Evolutionary conservation across 2,329 filamentous ascomycete genomes (phyloP), one percentile per base, ranked within the genome.

Genomic region (Emericellopsis atlantica): DNA sequence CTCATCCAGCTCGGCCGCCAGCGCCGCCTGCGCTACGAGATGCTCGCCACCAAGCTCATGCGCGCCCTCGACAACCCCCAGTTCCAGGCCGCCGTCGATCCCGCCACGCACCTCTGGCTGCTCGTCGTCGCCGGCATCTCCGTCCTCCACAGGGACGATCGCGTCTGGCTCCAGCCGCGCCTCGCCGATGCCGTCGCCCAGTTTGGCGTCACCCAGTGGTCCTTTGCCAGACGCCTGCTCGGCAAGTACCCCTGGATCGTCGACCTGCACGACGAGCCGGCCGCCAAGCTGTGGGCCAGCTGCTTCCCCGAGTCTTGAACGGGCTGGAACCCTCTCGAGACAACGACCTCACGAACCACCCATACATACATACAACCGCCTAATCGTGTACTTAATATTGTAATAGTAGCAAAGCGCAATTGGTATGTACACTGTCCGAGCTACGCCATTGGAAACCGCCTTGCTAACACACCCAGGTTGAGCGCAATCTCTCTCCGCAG

Each of bases 381-480:
- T 21, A 21, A 21, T 21, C 18, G 18, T 21, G 18, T 21, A 21
- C 18, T 21, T 21, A 21, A 21, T 21, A 21, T 21, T 21, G 18
- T 21, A 21, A 21, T 21, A 4, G 11, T 32, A 32, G 15, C 6
- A 3, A 32, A 10, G 21, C 12, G 12, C 12, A 10, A 16, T 6
- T 9, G 12, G 16, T 24, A 33, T 40, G 10, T 33, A n/a, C 11
- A 15, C 33, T 12, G 4, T 23, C n/a, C 8, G 23, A n/a, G 5
- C 31, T n/a, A 38, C 15, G 7, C 15, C 40, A 16, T 24, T 16
- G 9, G 14, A 12, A 33, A 8, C 11, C 11, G 37, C 41, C 22
- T 24, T 18, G 10, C 24, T 21, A 29, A 59, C 45, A 36, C 50
- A 54, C 2, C 55, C 56, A 12, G 54, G 54, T 37, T 52, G 46